Conservation (phyloP, 352 stramenopile species). For the Pilasporangium apinafurcum region DNA sequence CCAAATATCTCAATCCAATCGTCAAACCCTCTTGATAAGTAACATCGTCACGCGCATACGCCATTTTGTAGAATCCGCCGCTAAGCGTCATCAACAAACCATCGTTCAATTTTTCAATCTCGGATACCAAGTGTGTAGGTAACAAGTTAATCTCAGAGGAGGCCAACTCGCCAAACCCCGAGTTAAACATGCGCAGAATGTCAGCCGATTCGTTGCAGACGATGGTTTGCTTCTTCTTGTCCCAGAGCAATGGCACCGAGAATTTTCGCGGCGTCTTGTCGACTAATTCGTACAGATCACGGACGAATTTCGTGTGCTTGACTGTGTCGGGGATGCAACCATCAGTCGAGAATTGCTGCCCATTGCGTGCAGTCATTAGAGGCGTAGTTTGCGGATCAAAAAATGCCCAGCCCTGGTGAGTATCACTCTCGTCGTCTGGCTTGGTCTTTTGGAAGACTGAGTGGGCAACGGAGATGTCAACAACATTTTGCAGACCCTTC, state of each 20-base stretch:
- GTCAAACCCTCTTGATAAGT: conserved; percentile 28
- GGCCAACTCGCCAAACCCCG: conserved; percentile 28
- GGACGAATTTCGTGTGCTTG: conserved; percentile 15
- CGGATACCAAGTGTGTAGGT: conserved; percentile 21
- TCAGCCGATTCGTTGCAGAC: conserved; percentile 77
- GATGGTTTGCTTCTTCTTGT: conserved; percentile 64
- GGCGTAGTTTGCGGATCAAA: too few relatives aligned
- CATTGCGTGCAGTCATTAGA: too few relatives aligned
- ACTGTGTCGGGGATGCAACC: conserved; percentile 17
- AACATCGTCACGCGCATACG: conserved; percentile 53
- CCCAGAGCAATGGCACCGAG: conserved; percentile 68
- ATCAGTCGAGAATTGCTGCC: conserved; percentile 9
- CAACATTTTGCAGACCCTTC: conserved; percentile 88
- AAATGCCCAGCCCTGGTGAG: conserved; percentile 12
- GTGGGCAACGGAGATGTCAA: conserved; percentile 81
- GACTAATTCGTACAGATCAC: conserved; percentile 34
- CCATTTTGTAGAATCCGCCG: conserved; percentile 40
- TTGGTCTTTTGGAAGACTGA: conserved; percentile 17
- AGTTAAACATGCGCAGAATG: conserved; percentile 69
- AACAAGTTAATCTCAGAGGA: conserved; percentile 30
- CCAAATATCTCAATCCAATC: conserved; percentile 17
- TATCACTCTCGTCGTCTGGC: conserved; percentile 17
- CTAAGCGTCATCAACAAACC: conserved; percentile 54
- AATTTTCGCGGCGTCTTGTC: conserved; percentile 9
- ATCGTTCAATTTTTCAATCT: conserved; percentile 62